These are phyloP conservation scores for Nannizzia gypsea DNA, from an alignment of 2,329 filamentous ascomycete species.

Conservation along the genomic window DNA sequence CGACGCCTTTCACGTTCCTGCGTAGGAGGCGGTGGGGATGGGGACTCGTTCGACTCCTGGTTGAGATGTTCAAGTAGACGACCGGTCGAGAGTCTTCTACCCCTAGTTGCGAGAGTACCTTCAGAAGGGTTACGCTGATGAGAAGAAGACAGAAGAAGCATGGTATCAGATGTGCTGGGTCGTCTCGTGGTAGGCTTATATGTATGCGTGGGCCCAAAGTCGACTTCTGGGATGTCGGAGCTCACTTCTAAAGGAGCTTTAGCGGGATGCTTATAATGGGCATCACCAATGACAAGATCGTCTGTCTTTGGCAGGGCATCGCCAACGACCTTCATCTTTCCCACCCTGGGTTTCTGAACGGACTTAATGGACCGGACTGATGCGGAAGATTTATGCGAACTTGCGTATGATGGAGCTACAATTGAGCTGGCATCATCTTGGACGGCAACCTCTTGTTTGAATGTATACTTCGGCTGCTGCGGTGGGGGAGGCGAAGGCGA, in stretches of 20 bases:
- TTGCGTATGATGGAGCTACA: constrained; percentile 66
- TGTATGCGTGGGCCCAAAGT: constrained; percentile 77
- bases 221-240: constrained; percentile 57
- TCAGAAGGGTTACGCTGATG: constrained; percentile 26
- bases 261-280: constrained; percentile 31
- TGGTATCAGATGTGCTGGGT: constrained; percentile 45
- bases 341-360: constrained; percentile 55
- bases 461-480: constrained; percentile 3
- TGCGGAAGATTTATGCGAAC: constrained; percentile 47
- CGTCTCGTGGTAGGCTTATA: constrained; percentile 46
- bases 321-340: constrained; percentile 68
- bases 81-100: constrained; percentile 12
- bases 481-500: constrained; percentile 7
- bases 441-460: constrained; percentile 21
- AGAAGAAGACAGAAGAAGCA: constrained; percentile 25
- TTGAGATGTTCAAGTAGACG: constrained; percentile 9
- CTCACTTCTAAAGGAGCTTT: constrained; percentile 22
- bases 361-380: constrained; percentile 31
- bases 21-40: constrained; percentile 22
- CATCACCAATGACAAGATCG: constrained; percentile 38
- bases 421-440: constrained; percentile 52
- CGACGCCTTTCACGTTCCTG: constrained; percentile 44
- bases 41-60: constrained; percentile 18
- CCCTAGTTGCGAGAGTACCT: constrained; percentile 21
- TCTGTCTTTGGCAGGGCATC: constrained; percentile 34